Evolutionary conservation across 495 filamentous ascomycete genomes (phyloP), one percentile per base, ranked within the genome.

Genomic region (Aspergillus kassunensis): DNA sequence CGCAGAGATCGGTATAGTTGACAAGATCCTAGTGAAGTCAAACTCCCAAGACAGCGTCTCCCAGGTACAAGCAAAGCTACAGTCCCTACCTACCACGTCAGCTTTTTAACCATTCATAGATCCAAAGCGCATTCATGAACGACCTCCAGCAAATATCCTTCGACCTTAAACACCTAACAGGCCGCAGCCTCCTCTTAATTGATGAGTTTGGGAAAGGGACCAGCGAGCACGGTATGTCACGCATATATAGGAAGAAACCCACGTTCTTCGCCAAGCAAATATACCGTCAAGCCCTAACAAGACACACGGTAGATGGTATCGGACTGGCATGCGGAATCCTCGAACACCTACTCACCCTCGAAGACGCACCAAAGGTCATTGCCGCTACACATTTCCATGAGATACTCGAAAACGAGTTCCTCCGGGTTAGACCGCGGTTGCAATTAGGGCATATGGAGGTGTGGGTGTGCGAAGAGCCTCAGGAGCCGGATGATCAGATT

Each of bases 131-230:
- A 2, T 98, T 97, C 68, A 86, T 95, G 77, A 87, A 89, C 41
- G 93, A 98, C 62, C 67, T 98, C 24, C 90, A 96, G 54, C 91
- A 98, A 54, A 83, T 95, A 11, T 84, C 88, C 0, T 78, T 92
- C 49, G 82, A 87, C 2, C 70, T 93, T 50, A 89, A 82, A 39
- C 81, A 95, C 33, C 82, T 85, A 8, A 96, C 93, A 12, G 72
- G 79, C 24, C 80, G 83, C 23, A 95, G 87, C 60, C 69, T 98
- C 2, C 65, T 97, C 4, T 73, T 98, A 20, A 85, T 96, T 44
- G 93, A 98, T 60, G 95, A 98, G 59, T 97, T 98, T 56, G 93
- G 93, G 4, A 98, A 97, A 70, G 95, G 93, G 7, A 98, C 93
- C 0, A 87, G 89, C 44, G 76, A 80, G 13, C 78, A 77, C 53